These are phyloP conservation scores for Passalora sequoiae DNA, from an alignment of 2,329 filamentous ascomycete species.

Conservation along the genomic window DNA sequence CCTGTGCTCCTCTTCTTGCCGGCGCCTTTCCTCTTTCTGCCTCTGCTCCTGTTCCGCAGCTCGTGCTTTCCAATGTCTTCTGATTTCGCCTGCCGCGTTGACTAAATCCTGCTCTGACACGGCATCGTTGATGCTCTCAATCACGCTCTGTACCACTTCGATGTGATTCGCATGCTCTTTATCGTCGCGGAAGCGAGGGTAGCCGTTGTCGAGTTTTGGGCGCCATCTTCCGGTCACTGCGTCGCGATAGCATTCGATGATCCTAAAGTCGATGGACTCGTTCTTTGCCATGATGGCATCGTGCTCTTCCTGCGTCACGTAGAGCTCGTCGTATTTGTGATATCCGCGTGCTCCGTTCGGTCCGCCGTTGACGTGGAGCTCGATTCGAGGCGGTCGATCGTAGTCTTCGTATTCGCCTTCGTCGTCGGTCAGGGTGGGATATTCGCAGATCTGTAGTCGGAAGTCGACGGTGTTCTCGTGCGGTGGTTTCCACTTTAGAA, in stretches of 20 bases:
- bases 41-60: slow-evolving; percentile 15
- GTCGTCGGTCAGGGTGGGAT: slow-evolving; percentile 66
- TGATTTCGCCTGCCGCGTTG: slow-evolving; percentile 62
- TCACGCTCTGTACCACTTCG: slow-evolving; percentile 74
- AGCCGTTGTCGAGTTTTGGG: slow-evolving; percentile 50
- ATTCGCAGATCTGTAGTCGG: slow-evolving; percentile 65
- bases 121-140: slow-evolving; percentile 81
- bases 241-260: slow-evolving; percentile 87
- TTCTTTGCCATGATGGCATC: slow-evolving; percentile 67
- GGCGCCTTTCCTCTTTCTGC: slow-evolving; percentile 14
- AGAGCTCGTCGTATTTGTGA: slow-evolving; percentile 49
- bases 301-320: slow-evolving; percentile 75
- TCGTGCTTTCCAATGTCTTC: slow-evolving; percentile 71
- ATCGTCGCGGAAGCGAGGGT: slow-evolving; percentile 82
- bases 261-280: slow-evolving; percentile 74
- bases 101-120: slow-evolving; percentile 80
- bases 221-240: slow-evolving; percentile 66
- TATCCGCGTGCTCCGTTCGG: slow-evolving; percentile 51
- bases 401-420: slow-evolving; percentile 68
- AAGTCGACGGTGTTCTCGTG: slow-evolving; percentile 96
- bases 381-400: slow-evolving; percentile 68
- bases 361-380: slow-evolving; percentile 66
- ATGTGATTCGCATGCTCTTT: slow-evolving; percentile 89
- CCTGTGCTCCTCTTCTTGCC: slow-evolving; percentile 14
- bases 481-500: slow-evolving; percentile 96